These are phyloP conservation scores for Pelargonium citronellum DNA, from an alignment of 441 rosid species.

Conservation along the genomic window DNA sequence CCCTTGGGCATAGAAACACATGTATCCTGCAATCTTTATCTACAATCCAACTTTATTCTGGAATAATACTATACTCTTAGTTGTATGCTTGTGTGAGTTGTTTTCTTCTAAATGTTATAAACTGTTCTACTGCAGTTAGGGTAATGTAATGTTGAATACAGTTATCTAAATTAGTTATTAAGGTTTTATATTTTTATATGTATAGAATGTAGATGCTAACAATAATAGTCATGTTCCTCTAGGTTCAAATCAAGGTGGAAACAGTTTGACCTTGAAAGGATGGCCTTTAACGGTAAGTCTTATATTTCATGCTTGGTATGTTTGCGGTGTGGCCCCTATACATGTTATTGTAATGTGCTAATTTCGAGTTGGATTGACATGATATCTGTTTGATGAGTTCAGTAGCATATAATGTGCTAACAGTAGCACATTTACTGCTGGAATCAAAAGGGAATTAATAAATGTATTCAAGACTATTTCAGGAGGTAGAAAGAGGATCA, in stretches of 20 bases:
- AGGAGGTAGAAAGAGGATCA: not conserved
- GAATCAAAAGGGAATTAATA: not conserved
- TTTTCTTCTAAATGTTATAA: not conserved
- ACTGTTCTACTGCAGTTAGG: not conserved
- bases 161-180: not conserved
- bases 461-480: not conserved
- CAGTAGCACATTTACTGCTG: not conserved
- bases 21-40: not conserved
- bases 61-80: not conserved
- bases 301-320: not conserved
- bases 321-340: not conserved
- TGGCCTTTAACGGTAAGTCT: slow-evolving; percentile 88
- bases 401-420: not conserved
- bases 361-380: not conserved
- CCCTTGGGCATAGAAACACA: too few relatives aligned
- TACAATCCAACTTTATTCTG: not conserved
- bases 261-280: slow-evolving; percentile 78
- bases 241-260: slow-evolving; percentile 88
- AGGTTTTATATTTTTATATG: not conserved
- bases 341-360: not conserved
- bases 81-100: not conserved
- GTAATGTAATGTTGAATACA: not conserved
- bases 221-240: slow-evolving; percentile 25
- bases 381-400: not conserved
- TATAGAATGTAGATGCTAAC: not conserved